phyloP scores from a whole-genome alignment of 2,329 filamentous ascomycete species.

The Cladorrhinum sp. region DNA sequence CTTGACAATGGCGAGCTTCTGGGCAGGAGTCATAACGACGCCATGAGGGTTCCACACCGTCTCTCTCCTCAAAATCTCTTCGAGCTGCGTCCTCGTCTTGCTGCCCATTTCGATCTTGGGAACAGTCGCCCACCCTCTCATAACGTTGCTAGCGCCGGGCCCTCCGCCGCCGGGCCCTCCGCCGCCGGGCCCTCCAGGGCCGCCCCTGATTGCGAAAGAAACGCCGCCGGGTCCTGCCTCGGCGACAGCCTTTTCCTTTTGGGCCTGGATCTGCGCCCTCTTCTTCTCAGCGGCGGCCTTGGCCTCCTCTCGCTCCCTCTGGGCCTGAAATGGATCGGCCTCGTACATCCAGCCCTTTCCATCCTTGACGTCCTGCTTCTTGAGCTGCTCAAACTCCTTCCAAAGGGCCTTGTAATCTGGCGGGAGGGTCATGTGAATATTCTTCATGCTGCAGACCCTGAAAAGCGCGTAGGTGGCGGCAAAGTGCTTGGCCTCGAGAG shows the following conservation, averaged over 20 bases:
- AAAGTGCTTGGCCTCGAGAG: slow-evolving; percentile 88
- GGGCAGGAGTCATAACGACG: slow-evolving; percentile 58
- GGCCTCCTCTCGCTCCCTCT: slow-evolving; percentile 75
- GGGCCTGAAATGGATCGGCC: slow-evolving; percentile 84
- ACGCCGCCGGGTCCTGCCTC: slow-evolving; percentile 56
- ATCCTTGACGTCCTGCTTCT: slow-evolving; percentile 74
- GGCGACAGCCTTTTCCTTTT: slow-evolving; percentile 61
- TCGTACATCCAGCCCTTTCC: slow-evolving; percentile 91
- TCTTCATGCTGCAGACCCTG: slow-evolving; percentile 90
- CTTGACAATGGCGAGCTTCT: slow-evolving; percentile 61
- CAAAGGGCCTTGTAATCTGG: slow-evolving; percentile 86
- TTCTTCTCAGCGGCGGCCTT: slow-evolving; percentile 76
- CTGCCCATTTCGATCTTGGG: slow-evolving; percentile 93
- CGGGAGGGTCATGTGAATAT: slow-evolving; percentile 90
- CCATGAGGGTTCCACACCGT: slow-evolving; percentile 85
- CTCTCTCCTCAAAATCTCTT: slow-evolving; percentile 72
- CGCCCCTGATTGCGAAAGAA: slow-evolving; percentile 35
- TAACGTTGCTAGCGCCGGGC: slow-evolving; percentile 42
- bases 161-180: slow-evolving; percentile 39
- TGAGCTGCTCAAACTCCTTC: slow-evolving; percentile 85
- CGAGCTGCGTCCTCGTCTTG: slow-evolving; percentile 73
- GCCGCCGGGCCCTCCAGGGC: slow-evolving; percentile 40
- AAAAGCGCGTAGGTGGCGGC: slow-evolving; percentile 90
- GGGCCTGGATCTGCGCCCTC: slow-evolving; percentile 65
- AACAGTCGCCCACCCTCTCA: slow-evolving; percentile 77